A percentile compares a stretch with the other conserved stretches of the same genome.
Evolutionary conservation across 2,329 filamentous ascomycete species (phyloP).

Genomic region (Alternaria arborescens): DNA sequence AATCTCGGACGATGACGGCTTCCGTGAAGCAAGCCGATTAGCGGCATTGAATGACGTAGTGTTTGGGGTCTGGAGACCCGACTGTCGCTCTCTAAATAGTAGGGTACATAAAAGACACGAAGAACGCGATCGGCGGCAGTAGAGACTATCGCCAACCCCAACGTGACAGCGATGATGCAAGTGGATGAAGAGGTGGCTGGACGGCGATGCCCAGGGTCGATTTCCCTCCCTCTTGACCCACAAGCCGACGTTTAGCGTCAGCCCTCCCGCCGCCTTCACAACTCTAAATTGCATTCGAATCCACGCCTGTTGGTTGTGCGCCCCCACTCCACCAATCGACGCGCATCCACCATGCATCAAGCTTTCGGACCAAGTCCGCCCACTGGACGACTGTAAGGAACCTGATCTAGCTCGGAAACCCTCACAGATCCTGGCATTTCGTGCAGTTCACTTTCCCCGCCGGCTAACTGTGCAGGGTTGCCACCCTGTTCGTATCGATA

Average conservation of each 20-base stretch:
- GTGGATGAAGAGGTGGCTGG: background rate
- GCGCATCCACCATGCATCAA: background rate
- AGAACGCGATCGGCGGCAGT: background rate
- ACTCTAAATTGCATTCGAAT: background rate
- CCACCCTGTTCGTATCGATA: conserved; percentile 4
- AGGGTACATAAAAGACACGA: background rate
- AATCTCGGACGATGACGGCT: background rate
- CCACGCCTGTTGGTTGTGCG: background rate
- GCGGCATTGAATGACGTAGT: background rate
- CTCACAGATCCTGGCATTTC: conserved; percentile 1
- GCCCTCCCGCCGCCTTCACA: background rate
- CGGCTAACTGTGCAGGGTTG: conserved; percentile 3
- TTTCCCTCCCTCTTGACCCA: background rate
- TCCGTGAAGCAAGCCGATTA: background rate
- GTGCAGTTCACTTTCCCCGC: conserved; percentile 8
- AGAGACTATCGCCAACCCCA: background rate
- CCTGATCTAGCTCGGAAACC: background rate
- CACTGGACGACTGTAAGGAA: background rate
- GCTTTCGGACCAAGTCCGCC: background rate
- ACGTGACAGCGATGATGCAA: background rate
- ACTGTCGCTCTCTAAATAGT: background rate
- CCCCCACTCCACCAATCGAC: background rate
- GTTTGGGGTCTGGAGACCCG: background rate
- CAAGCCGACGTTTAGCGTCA: background rate
- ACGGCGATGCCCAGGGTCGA: background rate